Conservation (phyloP, 495 filamentous ascomycete genomes). For the Xylaria intraflava region DNA sequence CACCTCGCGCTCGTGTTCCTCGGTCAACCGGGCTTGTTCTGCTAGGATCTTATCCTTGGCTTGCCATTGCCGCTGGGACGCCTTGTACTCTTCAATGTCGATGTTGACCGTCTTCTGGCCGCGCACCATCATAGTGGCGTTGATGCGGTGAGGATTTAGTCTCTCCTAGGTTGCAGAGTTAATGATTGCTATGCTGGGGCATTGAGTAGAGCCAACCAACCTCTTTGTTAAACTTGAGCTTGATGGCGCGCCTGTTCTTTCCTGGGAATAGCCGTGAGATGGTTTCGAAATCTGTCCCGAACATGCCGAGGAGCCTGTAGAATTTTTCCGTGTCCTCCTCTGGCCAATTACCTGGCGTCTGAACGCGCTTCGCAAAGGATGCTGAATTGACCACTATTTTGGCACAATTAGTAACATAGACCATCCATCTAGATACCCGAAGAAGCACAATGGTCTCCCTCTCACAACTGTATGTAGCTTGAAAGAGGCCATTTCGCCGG, state of each 20-base stretch:
- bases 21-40: constrained; percentile 59
- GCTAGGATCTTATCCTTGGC: constrained; percentile 59
- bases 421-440: not conserved
- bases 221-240: constrained; percentile 88
- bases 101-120: constrained; percentile 51
- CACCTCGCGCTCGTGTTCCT: constrained; percentile 56
- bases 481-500: not conserved
- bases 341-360: constrained; percentile 65
- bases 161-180: constrained; percentile 44
- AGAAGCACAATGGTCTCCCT: not conserved
- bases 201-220: not conserved
- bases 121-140: constrained; percentile 52
- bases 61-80: constrained; percentile 52
- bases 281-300: constrained; percentile 88
- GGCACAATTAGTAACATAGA: not conserved
- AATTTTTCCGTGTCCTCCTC: constrained; percentile 73
- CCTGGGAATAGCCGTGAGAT: constrained; percentile 78
- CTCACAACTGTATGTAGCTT: not conserved
- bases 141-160: constrained; percentile 62
- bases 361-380: constrained; percentile 64
- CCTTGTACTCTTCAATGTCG: constrained; percentile 61
- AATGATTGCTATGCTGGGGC: not conserved
- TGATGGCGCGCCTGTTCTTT: constrained; percentile 69
- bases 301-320: constrained; percentile 75
- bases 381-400: constrained; percentile 57